These are phyloP conservation scores for Balamuthia mandrillaris DNA, from an alignment of 208 protist species.

Conservation along the genomic window DNA sequence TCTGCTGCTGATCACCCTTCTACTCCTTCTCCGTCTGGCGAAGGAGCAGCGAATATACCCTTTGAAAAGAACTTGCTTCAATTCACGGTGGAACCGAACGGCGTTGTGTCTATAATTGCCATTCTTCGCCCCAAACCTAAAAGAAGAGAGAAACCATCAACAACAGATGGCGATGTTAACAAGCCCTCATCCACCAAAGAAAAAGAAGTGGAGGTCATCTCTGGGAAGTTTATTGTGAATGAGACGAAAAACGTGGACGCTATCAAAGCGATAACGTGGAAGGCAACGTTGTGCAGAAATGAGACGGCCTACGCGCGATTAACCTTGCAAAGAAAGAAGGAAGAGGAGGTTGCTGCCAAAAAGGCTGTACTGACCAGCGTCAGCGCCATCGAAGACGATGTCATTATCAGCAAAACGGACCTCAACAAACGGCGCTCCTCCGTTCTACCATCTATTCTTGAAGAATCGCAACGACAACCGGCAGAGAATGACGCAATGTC, in stretches of 20 bases:
- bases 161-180: not conserved
- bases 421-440: too few species aligned
- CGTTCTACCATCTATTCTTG: too few species aligned
- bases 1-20: too few species aligned
- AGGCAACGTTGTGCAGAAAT: conserved; percentile 34
- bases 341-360: too few species aligned
- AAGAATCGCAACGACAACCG: too few species aligned
- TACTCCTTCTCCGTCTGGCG: too few species aligned
- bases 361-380: too few species aligned
- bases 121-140: not conserved
- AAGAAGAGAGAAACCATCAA: not conserved
- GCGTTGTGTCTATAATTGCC: not conserved
- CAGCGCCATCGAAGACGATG: too few species aligned
- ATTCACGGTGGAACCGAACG: not conserved
- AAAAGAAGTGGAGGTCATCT: not conserved
- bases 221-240: conserved; percentile 11
- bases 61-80: not conserved
- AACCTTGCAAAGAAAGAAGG: too few species aligned
- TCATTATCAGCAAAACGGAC: too few species aligned
- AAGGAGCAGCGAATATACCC: too few species aligned
- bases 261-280: conserved; percentile 46
- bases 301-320: conserved; percentile 39
- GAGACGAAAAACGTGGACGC: conserved; percentile 60
- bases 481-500: too few species aligned
- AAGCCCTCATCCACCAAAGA: not conserved